A percentile compares a stretch with the other conserved stretches of the same genome.
Conservation (phyloP, 2,329 filamentous ascomycete genomes). For the Geoglossum cookeanum region DNA sequence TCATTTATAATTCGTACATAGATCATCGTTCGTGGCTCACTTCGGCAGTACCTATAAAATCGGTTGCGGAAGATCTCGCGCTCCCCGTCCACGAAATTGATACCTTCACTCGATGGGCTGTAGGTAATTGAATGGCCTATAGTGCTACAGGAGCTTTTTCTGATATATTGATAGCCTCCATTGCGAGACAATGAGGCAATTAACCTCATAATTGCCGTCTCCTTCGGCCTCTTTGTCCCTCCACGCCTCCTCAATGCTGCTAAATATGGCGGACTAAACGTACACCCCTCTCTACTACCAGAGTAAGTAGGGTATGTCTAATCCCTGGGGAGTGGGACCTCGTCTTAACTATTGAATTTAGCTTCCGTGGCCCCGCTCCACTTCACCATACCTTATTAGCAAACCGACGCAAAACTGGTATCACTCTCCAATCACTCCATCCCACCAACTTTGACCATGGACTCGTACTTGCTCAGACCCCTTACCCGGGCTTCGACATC, state of each 20-base stretch:
- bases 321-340: not conserved
- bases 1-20: not conserved
- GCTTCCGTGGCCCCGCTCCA: conserved; percentile 69
- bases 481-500: conserved; percentile 34
- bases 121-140: conserved; percentile 22
- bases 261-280: conserved; percentile 74
- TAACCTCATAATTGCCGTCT: conserved; percentile 79
- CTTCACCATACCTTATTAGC: conserved; percentile 66
- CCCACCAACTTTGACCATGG: conserved; percentile 61
- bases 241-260: conserved; percentile 48
- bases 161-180: conserved; percentile 30
- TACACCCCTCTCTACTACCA: conserved; percentile 81
- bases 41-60: conserved; percentile 51
- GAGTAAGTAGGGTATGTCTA: conserved; percentile 33
- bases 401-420: conserved; percentile 41
- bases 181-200: conserved; percentile 25
- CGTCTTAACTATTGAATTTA: conserved; percentile 17
- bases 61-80: conserved; percentile 39
- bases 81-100: conserved; percentile 57
- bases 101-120: conserved; percentile 67
- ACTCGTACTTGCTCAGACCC: conserved; percentile 50
- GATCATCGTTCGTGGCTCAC: not conserved
- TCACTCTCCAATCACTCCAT: conserved; percentile 78
- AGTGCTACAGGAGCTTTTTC: not conserved
- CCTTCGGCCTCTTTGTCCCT: conserved; percentile 82